Base-by-base conservation (phyloP, 148 eudicot species). In the Fagopyrum tataricum region DNA sequence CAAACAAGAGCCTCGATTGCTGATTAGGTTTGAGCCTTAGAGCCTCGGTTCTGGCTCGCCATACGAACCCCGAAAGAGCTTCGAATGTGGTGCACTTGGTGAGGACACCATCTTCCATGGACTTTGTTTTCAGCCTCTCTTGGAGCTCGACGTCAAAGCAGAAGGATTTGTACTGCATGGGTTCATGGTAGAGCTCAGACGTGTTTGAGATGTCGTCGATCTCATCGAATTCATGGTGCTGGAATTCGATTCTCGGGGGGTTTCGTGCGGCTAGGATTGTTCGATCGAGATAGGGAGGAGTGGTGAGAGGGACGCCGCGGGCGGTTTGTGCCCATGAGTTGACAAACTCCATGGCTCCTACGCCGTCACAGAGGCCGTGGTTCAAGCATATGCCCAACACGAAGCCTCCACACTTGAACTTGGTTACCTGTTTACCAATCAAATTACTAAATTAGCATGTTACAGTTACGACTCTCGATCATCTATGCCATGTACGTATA, bases 381-480 rank as follows among this genome's bases (percentile, higher is more conserved):
- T 89, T 87, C 89, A 89, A 83, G 71, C 86, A 78, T 51, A 89
- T 69, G 41, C 90, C 93, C n/a, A 89, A 73, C 40, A 81, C 84
- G 77, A 87, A 87, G n/a, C 89, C 93, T 82, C 90, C 90, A 74
- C 90, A 87, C 14, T 66, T 76, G 78, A 85, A 87, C 48, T 82
- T 85, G 58, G 91, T 87, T 49, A 89, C 89, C 93, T 89, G 84
- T n/a, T n/a, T n/a, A n/a, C n/a, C n/a, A n/a, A n/a, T n/a, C n/a
- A n/a, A n/a, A n/a, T n/a, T n/a, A n/a, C n/a, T n/a, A n/a, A n/a
- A n/a, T n/a, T n/a, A n/a, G n/a, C n/a, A n/a, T n/a, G n/a, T n/a
- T n/a, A n/a, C n/a, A n/a, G n/a, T n/a, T n/a, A n/a, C n/a, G n/a
- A n/a, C n/a, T n/a, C n/a, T n/a, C n/a, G n/a, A n/a, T n/a, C n/a